These are phyloP conservation scores for Crithidia acanthocephali DNA, from an alignment of 208 protist species.

Conservation along the genomic window DNA sequence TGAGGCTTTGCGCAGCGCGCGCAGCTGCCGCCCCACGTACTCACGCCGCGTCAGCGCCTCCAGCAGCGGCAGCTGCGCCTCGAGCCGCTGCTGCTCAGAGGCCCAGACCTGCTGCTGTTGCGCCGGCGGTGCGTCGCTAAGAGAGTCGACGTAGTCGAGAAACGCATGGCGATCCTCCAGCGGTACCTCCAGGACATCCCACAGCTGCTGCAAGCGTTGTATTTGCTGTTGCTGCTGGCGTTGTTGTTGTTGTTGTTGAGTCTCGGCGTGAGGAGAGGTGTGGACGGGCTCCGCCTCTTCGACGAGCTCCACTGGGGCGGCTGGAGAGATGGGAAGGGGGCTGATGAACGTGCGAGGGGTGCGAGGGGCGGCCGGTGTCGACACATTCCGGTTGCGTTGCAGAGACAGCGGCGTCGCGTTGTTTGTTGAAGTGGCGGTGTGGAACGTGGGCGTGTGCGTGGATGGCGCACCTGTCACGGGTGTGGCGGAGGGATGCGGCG, in stretches of 20 bases:
- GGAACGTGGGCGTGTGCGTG: no score
- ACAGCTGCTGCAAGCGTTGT: conserved; percentile 52
- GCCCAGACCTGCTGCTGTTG: conserved; percentile 3
- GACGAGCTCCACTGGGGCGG: conserved; percentile 7
- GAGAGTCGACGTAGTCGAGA: conserved; percentile 12
- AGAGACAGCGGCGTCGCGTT: background rate
- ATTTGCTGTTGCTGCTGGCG: conserved; percentile 17
- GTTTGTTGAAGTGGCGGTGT: background rate
- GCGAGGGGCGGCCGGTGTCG: conserved; percentile 12
- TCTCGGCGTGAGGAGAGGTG: background rate
- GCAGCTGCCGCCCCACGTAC: conserved; percentile 53
- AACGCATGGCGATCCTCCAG: conserved; percentile 41
- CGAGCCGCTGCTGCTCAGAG: conserved; percentile 53
- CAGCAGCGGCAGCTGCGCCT: conserved; percentile 75
- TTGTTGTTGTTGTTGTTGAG: background rate
- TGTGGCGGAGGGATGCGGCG: no score
- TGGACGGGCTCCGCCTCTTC: background rate
- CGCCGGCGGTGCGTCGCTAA: background rate
- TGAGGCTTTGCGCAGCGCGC: background rate
- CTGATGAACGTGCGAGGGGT: background rate
- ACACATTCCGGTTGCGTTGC: background rate
- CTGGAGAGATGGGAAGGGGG: conserved; percentile 14
- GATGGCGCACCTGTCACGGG: no score
- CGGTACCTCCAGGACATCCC: conserved; percentile 59
- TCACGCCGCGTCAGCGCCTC: conserved; percentile 73